Evolutionary conservation across 2,329 filamentous ascomycete genomes (phyloP).

Genomic region (Proliferodiscus dingleyae): DNA sequence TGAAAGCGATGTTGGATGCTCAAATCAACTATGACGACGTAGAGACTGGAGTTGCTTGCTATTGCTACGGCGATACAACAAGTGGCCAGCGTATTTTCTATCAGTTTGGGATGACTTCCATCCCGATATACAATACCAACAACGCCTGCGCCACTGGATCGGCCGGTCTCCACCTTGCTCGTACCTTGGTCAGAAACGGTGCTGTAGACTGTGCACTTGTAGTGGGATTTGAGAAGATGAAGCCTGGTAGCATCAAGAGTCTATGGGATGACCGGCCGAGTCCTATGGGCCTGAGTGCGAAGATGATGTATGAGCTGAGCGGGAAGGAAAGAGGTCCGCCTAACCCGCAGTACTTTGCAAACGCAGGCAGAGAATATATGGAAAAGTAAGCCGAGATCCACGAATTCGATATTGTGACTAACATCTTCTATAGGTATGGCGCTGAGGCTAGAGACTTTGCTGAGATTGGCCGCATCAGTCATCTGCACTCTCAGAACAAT

Average conservation of each 20-base stretch:
- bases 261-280: slow-evolving; percentile 83
- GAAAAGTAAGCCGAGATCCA: slow-evolving; percentile 64
- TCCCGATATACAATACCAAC: slow-evolving; percentile 97
- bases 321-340: slow-evolving; percentile 78
- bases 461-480: slow-evolving; percentile 90
- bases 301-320: slow-evolving; percentile 79
- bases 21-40: slow-evolving; percentile 96
- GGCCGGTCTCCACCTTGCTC: slow-evolving; percentile 79
- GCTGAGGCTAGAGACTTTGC: slow-evolving; percentile 83
- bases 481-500: slow-evolving; percentile 85
- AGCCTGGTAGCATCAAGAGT: slow-evolving; percentile 73
- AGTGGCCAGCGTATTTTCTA: slow-evolving; percentile 97
- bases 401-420: slow-evolving; percentile 5
- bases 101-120: slow-evolving; percentile 95
- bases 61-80: slow-evolving; percentile 94
- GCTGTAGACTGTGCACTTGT: slow-evolving; percentile 85
- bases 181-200: slow-evolving; percentile 73
- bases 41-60: slow-evolving; percentile 89
- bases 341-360: slow-evolving; percentile 91
- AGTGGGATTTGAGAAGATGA: slow-evolving; percentile 98
- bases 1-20: slow-evolving; percentile 53
- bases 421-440: slow-evolving; percentile 56
- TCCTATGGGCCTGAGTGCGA: slow-evolving; percentile 65
- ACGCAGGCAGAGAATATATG: slow-evolving; percentile 90
- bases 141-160: slow-evolving; percentile 98